Percentiles rank a stretch among this genome's conserved stretches.
Evolutionary conservation across 2,329 filamentous ascomycete species (phyloP).

Genomic region (Aspergillus novoparasiticus): DNA sequence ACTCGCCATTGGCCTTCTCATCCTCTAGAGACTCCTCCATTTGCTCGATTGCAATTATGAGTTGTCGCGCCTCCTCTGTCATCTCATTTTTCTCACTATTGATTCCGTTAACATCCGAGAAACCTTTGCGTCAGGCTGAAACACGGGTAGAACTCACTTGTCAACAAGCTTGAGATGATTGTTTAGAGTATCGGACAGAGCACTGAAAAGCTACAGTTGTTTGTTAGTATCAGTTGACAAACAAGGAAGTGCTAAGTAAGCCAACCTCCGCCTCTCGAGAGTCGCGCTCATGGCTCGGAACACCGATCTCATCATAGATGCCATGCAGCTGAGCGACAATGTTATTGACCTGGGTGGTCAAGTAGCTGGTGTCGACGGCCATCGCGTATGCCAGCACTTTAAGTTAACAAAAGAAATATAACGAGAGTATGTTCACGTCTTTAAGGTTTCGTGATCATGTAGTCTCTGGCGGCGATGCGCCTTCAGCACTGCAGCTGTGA

Average conservation of each 20-base stretch:
- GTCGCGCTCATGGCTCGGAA: conserved; percentile 91
- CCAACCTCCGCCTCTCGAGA: conserved; percentile 83
- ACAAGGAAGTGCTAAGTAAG: conserved; percentile 12
- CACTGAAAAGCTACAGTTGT: conserved; percentile 73
- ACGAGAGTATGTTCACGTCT: background rate
- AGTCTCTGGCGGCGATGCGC: conserved; percentile 19
- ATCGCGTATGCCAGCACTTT: conserved; percentile 26
- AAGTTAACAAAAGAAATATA: conserved; percentile 8
- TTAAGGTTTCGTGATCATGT: conserved; percentile 13
- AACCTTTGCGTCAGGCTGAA: background rate
- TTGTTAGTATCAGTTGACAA: conserved; percentile 20
- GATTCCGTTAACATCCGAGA: background rate
- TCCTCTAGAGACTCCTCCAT: conserved; percentile 92
- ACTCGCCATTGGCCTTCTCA: conserved; percentile 64
- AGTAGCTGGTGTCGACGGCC: conserved; percentile 84
- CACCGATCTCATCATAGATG: conserved; percentile 95
- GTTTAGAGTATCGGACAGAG: conserved; percentile 87
- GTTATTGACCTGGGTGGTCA: conserved; percentile 91
- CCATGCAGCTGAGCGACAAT: conserved; percentile 92
- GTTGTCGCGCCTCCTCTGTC: conserved; percentile 83
- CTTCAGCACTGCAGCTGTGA: conserved; percentile 11
- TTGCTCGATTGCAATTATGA: conserved; percentile 84
- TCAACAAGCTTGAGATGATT: conserved; percentile 85
- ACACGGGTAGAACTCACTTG: conserved; percentile 48
- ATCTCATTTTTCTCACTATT: conserved; percentile 81